Evolutionary conservation across 192 early-diverging fungal species (phyloP), one percentile per base, ranked within the genome.

Genomic region (Coemansia aciculifera): DNA sequence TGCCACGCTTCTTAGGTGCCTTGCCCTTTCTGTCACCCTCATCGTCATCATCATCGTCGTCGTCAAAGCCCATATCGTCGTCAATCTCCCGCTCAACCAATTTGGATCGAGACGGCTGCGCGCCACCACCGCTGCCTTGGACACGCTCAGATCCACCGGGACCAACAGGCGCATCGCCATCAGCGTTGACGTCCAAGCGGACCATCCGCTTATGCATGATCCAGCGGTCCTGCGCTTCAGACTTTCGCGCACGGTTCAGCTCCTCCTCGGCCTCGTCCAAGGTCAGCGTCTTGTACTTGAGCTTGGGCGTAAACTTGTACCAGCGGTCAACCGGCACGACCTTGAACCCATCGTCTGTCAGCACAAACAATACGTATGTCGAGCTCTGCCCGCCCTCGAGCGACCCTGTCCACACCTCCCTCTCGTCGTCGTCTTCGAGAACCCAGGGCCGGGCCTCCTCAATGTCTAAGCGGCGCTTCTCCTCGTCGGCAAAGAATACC

Each of bases 201-300:
- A 75, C 74, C 68, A 86, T 84, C 66, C 87, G 82, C 85, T 87
- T 85, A 39, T 71, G 68, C 81, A 87, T 86, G 64, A 86, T 59
- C 77, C 71, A 78, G 54, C 56, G 66, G 37, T 67, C 63, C 38
- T 64, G 74, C 38, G 63, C 52, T 23, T 76, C 67, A n/a, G 64
- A 68, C 60, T 77, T 80, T 48, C 70, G 69, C 23, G 66, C 63
- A 8, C 64, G 29, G 48, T 63, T 59, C 71, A 91, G 84, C 79
- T 90, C 86, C 67, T 91, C 89, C 63, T 93, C 92, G 1, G 91
- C 92, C 79, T 93, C 90, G 49, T 93, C 91, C 31, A 89, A 57
- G 0, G 90, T 87, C 57, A 92, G 71, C 0, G 87, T 87, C 27
- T 83, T 72, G 63, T 89, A 89, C 43, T 84, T 85, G 37, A 89